Evolutionary conservation across 2,329 filamentous ascomycete species (phyloP).

Genomic region (Alternaria brassicae): DNA sequence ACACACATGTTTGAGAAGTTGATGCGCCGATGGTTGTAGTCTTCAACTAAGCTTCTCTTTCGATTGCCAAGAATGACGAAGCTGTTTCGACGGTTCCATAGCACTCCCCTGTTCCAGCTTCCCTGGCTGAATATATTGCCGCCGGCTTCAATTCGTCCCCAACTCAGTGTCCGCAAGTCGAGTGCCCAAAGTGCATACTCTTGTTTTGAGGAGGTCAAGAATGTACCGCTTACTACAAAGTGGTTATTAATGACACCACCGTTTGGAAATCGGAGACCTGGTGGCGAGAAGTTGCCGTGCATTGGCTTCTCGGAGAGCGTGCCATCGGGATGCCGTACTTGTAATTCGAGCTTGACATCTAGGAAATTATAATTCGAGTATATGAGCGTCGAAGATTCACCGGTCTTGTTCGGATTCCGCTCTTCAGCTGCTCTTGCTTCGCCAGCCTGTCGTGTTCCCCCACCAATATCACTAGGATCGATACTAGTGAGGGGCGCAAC

Average conservation of each 20-base stretch:
- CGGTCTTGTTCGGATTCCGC: slow-evolving; percentile 41
- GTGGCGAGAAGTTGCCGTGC: slow-evolving; percentile 84
- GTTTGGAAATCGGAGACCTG: slow-evolving; percentile 92
- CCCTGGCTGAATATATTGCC: slow-evolving; percentile 92
- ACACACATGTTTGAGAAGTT: slow-evolving; percentile 98
- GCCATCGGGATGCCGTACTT: slow-evolving; percentile 85
- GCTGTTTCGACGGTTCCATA: slow-evolving; percentile 92
- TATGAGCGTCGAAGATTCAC: slow-evolving; percentile 79
- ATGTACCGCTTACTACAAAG: slow-evolving; percentile 97
- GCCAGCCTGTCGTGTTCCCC: slow-evolving; percentile 52
- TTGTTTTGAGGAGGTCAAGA: slow-evolving; percentile 96
- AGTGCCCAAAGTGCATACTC: slow-evolving; percentile 97
- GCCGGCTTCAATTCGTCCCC: slow-evolving; percentile 95
- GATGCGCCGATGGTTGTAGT: slow-evolving; percentile 97
- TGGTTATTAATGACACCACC: slow-evolving; percentile 94
- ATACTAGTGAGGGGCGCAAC: slow-evolving; percentile 80
- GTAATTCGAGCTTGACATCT: slow-evolving; percentile 93
- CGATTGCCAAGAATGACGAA: slow-evolving; percentile 96
- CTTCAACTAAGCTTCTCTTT: slow-evolving; percentile 91
- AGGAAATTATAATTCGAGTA: slow-evolving; percentile 99
- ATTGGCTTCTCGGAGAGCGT: slow-evolving; percentile 86
- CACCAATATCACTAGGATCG: slow-evolving; percentile 71
- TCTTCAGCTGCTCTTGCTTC: slow-evolving; percentile 51
- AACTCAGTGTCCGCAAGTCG: slow-evolving; percentile 84
- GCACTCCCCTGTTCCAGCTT: slow-evolving; percentile 93